Evolutionary conservation across 2,329 filamentous ascomycete species (phyloP).

Genomic region (Scedosporium apiospermum): DNA sequence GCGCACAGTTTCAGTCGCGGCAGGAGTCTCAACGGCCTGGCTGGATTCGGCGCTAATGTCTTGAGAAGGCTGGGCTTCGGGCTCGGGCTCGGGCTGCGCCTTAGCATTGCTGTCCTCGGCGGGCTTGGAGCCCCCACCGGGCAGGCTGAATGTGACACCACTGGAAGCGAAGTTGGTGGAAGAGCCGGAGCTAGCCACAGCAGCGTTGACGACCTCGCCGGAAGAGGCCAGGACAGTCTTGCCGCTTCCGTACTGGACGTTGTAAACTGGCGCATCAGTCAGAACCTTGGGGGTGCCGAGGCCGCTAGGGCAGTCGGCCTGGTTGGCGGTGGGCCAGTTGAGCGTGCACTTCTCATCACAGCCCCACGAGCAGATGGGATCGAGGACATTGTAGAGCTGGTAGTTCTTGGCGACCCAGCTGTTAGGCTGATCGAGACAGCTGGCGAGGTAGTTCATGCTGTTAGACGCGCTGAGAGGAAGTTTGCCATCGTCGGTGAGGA

Average conservation of each 20-base stretch:
- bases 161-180: neutral
- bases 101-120: neutral
- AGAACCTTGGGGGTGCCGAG: constrained; percentile 26
- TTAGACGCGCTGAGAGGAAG: constrained; percentile 46
- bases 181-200: neutral
- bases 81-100: neutral
- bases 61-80: neutral
- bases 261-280: constrained; percentile 32
- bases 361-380: constrained; percentile 39
- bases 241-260: constrained; percentile 43
- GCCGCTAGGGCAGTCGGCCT: constrained; percentile 37
- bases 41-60: neutral
- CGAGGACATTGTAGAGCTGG: constrained; percentile 42
- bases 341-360: constrained; percentile 41
- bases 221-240: constrained; percentile 13
- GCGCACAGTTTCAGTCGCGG: neutral
- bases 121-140: neutral
- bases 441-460: constrained; percentile 44
- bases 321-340: constrained; percentile 38
- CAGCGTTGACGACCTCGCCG: neutral
- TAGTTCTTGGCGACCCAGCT: constrained; percentile 45
- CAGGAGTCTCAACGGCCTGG: neutral
- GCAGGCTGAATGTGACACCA: neutral
- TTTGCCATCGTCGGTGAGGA: constrained; percentile 37
- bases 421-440: constrained; percentile 32